Conservation (phyloP, 768 basidiomycete species). For the Lactarius hengduanensis region DNA sequence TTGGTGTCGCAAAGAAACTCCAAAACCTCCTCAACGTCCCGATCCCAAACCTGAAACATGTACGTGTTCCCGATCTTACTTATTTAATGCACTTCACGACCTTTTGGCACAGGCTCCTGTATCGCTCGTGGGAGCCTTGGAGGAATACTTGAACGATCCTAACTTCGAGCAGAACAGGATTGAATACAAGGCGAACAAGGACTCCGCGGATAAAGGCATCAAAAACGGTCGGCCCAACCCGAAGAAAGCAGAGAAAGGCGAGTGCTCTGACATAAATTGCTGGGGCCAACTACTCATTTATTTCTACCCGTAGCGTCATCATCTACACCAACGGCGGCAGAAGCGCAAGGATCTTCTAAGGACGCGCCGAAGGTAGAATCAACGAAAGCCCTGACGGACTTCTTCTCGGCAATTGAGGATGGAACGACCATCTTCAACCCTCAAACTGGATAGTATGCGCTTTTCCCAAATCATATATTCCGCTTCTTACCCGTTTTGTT, state of each 20-base stretch:
- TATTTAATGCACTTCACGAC: not conserved
- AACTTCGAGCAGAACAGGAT: constrained; percentile 94
- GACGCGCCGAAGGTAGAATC: constrained; percentile 36
- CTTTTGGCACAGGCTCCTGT: constrained; percentile 71
- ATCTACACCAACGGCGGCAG: constrained; percentile 32
- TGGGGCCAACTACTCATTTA: not conserved
- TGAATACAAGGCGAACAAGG: constrained; percentile 86
- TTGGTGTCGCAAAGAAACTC: constrained; percentile 88
- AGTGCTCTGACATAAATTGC: constrained; percentile 18
- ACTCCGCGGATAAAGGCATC: constrained; percentile 49
- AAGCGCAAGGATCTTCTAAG: constrained; percentile 34
- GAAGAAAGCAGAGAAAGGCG: constrained; percentile 36
- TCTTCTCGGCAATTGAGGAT: constrained; percentile 86
- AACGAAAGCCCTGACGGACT: constrained; percentile 65
- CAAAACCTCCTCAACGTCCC: constrained; percentile 92
- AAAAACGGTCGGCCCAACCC: constrained; percentile 27
- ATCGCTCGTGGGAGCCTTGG: constrained; percentile 86
- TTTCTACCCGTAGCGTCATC: constrained; percentile 25
- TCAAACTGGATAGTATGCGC: constrained; percentile 52
- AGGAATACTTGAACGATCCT: constrained; percentile 95
- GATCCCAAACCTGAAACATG: constrained; percentile 92
- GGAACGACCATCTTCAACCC: constrained; percentile 71
- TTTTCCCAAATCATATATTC: not conserved
- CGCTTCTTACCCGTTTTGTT: constrained; percentile 12
- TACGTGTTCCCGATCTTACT: constrained; percentile 36